Conservation (phyloP, 768 basidiomycete genomes). For the Infundibulicybe gibba region DNA sequence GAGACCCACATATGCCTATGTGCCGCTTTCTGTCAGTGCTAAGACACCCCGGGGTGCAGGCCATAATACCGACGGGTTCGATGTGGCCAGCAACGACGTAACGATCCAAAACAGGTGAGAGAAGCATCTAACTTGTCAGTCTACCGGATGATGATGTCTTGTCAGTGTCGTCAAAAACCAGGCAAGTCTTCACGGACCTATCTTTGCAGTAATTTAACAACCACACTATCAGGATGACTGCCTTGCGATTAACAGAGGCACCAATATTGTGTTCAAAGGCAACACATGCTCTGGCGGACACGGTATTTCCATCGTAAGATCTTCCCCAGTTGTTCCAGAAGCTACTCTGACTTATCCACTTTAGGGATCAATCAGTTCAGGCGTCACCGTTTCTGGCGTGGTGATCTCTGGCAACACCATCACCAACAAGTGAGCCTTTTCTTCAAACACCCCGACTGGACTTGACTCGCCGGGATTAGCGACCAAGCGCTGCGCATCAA, state of each 20-base stretch:
- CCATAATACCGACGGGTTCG: constrained; percentile 52
- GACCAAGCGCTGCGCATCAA: constrained; percentile 62
- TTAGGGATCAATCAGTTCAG: constrained; percentile 53
- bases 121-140: neutral
- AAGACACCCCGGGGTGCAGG: constrained; percentile 19
- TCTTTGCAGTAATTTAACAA: too few species aligned
- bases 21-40: neutral
- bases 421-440: constrained; percentile 40
- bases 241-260: constrained; percentile 45
- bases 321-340: constrained; percentile 15
- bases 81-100: constrained; percentile 31
- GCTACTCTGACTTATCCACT: constrained; percentile 30
- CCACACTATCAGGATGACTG: constrained; percentile 47
- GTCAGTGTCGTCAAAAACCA: constrained; percentile 31
- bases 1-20: neutral
- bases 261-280: constrained; percentile 42
- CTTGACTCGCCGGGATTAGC: constrained; percentile 23
- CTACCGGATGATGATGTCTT: neutral
- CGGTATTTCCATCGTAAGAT: constrained; percentile 60
- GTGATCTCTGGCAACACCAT: constrained; percentile 49
- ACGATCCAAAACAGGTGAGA: constrained; percentile 38
- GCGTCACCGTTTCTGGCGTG: constrained; percentile 42
- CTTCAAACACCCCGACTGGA: neutral
- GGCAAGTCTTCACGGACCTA: constrained; percentile 14
- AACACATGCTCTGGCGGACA: constrained; percentile 61